A percentile compares a stretch with the other conserved stretches of the same genome.
phyloP scores from a whole-genome alignment of 176 grass and related monocot genomes.

The Aegilops bicornis region DNA sequence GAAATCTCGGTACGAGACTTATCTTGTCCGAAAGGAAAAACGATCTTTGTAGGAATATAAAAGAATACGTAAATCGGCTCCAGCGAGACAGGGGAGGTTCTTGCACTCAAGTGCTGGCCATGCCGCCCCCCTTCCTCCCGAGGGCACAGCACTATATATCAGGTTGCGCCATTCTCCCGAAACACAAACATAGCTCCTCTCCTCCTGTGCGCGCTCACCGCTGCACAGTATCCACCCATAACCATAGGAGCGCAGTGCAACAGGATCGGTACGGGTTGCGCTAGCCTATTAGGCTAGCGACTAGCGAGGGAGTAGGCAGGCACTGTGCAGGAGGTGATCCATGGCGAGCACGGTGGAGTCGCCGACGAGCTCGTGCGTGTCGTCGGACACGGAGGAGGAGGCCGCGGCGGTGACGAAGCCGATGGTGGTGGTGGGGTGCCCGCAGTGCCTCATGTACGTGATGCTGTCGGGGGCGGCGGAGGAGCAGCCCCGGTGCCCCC shows the following conservation, averaged over 20 bases:
- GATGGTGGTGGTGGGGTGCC: conserved; percentile 71
- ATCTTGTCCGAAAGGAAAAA: too few relatives aligned
- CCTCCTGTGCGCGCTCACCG: background rate
- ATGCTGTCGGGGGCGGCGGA: conserved; percentile 56
- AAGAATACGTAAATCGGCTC: background rate
- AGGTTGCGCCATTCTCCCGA: conserved; percentile 20
- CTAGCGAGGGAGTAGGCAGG: background rate
- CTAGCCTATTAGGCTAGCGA: background rate
- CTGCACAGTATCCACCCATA: background rate
- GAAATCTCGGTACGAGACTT: too few relatives aligned
- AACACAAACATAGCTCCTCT: conserved; percentile 21
- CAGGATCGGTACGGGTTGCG: background rate
- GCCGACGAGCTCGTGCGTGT: conserved; percentile 75
- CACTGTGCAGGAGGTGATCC: background rate
- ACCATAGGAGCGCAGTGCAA: background rate
- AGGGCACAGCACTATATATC: conserved; percentile 31
- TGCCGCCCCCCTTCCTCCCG: background rate
- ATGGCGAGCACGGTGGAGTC: conserved; percentile 42
- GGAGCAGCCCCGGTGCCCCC: conserved; percentile 61
- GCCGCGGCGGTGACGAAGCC: conserved; percentile 30
- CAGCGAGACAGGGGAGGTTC: background rate
- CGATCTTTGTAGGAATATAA: too few relatives aligned
- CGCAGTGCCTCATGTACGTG: conserved; percentile 80
- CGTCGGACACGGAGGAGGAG: conserved; percentile 65
- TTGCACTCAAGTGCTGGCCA: background rate